These are phyloP conservation scores for Medicago lupulina DNA, from an alignment of 306 rosid genomes.

Conservation along the genomic window DNA sequence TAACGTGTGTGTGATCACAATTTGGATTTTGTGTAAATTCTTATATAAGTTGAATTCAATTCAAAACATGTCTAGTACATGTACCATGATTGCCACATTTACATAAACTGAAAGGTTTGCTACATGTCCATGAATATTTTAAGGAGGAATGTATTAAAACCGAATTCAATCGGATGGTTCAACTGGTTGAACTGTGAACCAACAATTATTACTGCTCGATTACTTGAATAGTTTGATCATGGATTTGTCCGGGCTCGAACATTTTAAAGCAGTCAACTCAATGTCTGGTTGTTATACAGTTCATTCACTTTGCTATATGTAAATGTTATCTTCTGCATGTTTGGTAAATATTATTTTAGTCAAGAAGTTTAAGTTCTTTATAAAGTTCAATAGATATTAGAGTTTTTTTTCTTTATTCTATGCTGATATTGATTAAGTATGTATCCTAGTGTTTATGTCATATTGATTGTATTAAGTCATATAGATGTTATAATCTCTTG, in stretches of 20 bases:
- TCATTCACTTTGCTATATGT: background rate
- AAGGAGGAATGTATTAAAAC: no score
- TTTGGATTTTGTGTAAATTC: background rate
- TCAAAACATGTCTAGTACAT: background rate
- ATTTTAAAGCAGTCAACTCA: no score
- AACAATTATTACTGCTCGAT: no score
- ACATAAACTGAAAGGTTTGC: no score
- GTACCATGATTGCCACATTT: background rate
- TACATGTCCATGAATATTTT: no score
- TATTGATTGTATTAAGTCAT: no score
- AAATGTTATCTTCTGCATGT: background rate
- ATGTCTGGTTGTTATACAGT: background rate
- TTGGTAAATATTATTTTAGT: conserved; percentile 17
- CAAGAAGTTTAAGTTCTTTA: conserved; percentile 1
- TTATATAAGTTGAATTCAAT: background rate
- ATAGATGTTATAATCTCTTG: no score
- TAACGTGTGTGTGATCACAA: background rate
- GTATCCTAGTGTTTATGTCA: no score
- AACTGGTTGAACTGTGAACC: no score
- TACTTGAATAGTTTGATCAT: no score
- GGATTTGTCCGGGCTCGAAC: no score
- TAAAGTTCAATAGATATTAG: background rate
- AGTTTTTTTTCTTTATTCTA: conserved; percentile 6
- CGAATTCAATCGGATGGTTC: no score
- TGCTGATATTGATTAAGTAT: background rate